Evolutionary conservation across 1,139 yeast genomes (phyloP).

Genomic region (Blastobotrys aristatus): DNA sequence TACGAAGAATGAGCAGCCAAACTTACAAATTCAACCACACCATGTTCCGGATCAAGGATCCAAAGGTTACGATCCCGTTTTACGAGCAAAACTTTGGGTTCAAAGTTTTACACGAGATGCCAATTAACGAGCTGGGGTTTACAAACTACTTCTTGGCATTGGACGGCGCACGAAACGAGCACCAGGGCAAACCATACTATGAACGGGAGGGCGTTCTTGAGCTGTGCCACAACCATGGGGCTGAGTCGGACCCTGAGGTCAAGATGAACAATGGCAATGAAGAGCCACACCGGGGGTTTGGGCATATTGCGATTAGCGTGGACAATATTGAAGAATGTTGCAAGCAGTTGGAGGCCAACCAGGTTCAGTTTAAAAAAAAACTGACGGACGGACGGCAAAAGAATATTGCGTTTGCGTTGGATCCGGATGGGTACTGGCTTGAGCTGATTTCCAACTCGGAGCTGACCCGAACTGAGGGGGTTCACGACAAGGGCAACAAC

Average conservation of each 20-base stretch:
- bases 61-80: slow-evolving; percentile 64
- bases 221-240: slow-evolving; percentile 75
- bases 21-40: slow-evolving; percentile 33
- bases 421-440: slow-evolving; percentile 96
- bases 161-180: slow-evolving; percentile 43
- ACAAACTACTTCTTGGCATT: slow-evolving; percentile 66
- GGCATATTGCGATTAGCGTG: slow-evolving; percentile 86
- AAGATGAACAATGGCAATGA: slow-evolving; percentile 75
- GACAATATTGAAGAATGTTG: slow-evolving; percentile 69
- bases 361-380: slow-evolving; percentile 76
- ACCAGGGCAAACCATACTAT: slow-evolving; percentile 48
- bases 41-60: slow-evolving; percentile 76
- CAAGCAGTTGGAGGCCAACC: slow-evolving; percentile 45
- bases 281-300: slow-evolving; percentile 84
- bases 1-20: neutral
- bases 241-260: slow-evolving; percentile 56
- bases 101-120: slow-evolving; percentile 50
- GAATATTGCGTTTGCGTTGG: slow-evolving; percentile 88
- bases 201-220: slow-evolving; percentile 77
- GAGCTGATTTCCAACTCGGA: slow-evolving; percentile 69
- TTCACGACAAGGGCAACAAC: slow-evolving; percentile 40
- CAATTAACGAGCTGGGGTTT: slow-evolving; percentile 53
- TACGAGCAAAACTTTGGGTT: slow-evolving; percentile 75
- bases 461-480: slow-evolving; percentile 24
- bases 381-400: slow-evolving; percentile 86